phyloP scores from a whole-genome alignment of 805 yeast genomes.

The Schizosaccharomyces pombe region ASM294v3 CU329670.1:1365001-1365500 shows the following conservation, averaged over 20 bases:
- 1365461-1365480: constrained; percentile 93
- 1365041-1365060: constrained; percentile 87
- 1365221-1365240: constrained; percentile 73
- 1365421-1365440: constrained; percentile 78
- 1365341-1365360: constrained; percentile 97
- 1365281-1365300: constrained; percentile 94
- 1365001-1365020: constrained; percentile 54
- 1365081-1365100: constrained; percentile 69
- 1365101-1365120: constrained; percentile 92
- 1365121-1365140: constrained; percentile 81
- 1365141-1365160: constrained; percentile 69
- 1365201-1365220: constrained; percentile 67
- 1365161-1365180: constrained; percentile 76
- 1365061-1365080: constrained; percentile 93
- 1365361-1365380: constrained; percentile 95
- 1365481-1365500: constrained; percentile 61
- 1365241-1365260: constrained; percentile 54
- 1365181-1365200: constrained; percentile 68
- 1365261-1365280: constrained; percentile 51
- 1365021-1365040: constrained; percentile 84
- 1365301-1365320: constrained; percentile 95
- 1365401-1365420: constrained; percentile 95
- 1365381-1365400: constrained; percentile 81
- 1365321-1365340: constrained; percentile 57
- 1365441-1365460: constrained; percentile 84